Evolutionary conservation across 345 rosid species (phyloP).

Genomic region (Kernera saxatilis): DNA sequence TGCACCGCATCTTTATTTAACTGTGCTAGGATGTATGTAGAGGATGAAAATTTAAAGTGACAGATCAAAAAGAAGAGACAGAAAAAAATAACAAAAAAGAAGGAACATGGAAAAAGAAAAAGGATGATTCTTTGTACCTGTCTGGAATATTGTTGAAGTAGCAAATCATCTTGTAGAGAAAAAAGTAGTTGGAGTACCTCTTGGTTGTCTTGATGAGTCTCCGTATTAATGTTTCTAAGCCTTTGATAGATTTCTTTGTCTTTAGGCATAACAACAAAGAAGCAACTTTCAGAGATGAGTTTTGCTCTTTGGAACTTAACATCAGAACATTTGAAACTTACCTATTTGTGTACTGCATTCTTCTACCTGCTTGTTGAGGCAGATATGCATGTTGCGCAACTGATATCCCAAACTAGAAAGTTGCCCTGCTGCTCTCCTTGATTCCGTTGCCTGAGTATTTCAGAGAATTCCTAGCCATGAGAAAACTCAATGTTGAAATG

Average conservation of each 20-base stretch:
- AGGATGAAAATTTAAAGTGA: not conserved
- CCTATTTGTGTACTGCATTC: slow-evolving; percentile 54
- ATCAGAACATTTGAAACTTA: slow-evolving; percentile 18
- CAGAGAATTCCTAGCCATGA: slow-evolving; percentile 21
- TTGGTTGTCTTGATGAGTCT: slow-evolving; percentile 53
- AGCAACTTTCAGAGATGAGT: not conserved
- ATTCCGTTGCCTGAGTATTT: slow-evolving; percentile 36
- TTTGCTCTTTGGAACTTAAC: not conserved
- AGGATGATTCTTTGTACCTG: slow-evolving; percentile 28
- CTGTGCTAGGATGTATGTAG: not conserved
- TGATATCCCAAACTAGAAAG: slow-evolving; percentile 49
- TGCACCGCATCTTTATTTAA: not conserved
- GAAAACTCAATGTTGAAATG: slow-evolving; percentile 15
- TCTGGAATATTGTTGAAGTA: slow-evolving; percentile 48
- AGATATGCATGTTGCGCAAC: slow-evolving; percentile 38
- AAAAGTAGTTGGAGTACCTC: slow-evolving; percentile 51
- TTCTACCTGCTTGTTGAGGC: slow-evolving; percentile 51
- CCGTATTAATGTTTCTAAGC: slow-evolving; percentile 39
- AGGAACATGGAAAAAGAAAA: slow-evolving; percentile 6
- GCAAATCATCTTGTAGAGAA: slow-evolving; percentile 48
- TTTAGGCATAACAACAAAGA: slow-evolving; percentile 18
- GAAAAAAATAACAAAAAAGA: not conserved
- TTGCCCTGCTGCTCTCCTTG: slow-evolving; percentile 55
- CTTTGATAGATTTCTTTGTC: slow-evolving; percentile 52
- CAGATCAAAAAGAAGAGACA: not conserved